Percentiles rank a stretch among this genome's conserved stretches.
These are phyloP conservation scores for Hypoxylon sp. DNA, from an alignment of 2,329 filamentous ascomycete species.

Conservation along the genomic window DNA sequence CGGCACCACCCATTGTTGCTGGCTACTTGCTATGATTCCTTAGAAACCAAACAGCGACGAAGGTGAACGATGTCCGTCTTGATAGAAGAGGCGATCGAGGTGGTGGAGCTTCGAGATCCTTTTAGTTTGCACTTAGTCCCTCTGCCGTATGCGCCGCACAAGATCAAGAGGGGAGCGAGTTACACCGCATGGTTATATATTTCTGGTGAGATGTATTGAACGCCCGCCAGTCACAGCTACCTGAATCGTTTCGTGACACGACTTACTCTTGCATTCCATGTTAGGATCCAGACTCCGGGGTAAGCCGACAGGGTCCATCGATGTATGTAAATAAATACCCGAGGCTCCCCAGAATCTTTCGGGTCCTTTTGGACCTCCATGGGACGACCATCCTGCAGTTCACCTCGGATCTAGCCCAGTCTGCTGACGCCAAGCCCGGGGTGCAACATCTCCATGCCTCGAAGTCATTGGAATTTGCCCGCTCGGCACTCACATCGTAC, in stretches of 20 bases:
- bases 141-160: neutral
- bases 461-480: neutral
- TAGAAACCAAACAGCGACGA: neutral
- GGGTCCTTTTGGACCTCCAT: neutral
- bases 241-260: slow-evolving; percentile 1
- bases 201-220: slow-evolving; percentile 8
- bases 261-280: slow-evolving; percentile 17
- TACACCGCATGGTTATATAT: slow-evolving; percentile 29
- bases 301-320: slow-evolving; percentile 26
- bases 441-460: slow-evolving; percentile 10
- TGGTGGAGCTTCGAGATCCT: slow-evolving; percentile 8
- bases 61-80: neutral
- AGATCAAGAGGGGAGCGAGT: neutral
- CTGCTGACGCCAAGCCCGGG: slow-evolving; percentile 34
- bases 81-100: neutral
- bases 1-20: slow-evolving; percentile 38
- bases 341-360: slow-evolving; percentile 6
- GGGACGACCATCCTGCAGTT: slow-evolving; percentile 1
- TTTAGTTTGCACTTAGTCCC: neutral
- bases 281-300: slow-evolving; percentile 28
- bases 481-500: slow-evolving; percentile 19
- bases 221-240: slow-evolving; percentile 1
- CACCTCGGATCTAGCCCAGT: slow-evolving; percentile 21
- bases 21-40: neutral
- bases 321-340: slow-evolving; percentile 7